These are phyloP conservation scores for Prasinococcaceae sp. DNA, from an alignment of 139 green algal genomes.

Conservation along the genomic window DNA sequence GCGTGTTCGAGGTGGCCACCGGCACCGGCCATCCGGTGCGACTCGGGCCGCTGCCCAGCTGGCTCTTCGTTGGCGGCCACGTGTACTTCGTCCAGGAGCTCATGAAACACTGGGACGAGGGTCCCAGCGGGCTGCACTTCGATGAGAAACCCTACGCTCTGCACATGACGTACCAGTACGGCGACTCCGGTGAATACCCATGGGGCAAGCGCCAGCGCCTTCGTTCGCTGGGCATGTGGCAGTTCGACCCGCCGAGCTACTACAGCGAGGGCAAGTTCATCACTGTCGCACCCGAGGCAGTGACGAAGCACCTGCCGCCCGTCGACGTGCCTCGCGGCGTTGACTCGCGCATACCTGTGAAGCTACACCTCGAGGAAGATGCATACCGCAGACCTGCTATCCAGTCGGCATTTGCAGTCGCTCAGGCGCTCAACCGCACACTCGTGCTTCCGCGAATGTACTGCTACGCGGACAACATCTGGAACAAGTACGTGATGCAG, in stretches of 20 bases:
- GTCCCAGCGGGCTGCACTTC: neutral
- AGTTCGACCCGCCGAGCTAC: neutral
- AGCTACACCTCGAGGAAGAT: constrained; percentile 7
- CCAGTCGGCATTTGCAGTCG: constrained; percentile 9
- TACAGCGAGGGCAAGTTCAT: constrained; percentile 7
- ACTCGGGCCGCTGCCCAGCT: constrained; percentile 11
- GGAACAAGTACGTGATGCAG: too few species aligned
- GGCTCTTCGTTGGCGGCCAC: constrained; percentile 15
- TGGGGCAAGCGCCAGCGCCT: constrained; percentile 17
- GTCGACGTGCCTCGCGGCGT: neutral
- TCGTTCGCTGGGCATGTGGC: constrained; percentile 7
- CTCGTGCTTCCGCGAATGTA: constrained; percentile 8
- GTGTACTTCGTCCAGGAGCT: constrained; percentile 20
- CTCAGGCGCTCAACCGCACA: constrained; percentile 1
- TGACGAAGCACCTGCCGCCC: neutral
- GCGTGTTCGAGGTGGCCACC: too few species aligned
- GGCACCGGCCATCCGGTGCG: too few species aligned
- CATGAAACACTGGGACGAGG: constrained; percentile 3
- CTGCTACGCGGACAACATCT: constrained; percentile 17
- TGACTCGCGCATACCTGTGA: neutral
- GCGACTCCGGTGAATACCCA: constrained; percentile 5
- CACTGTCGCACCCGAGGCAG: neutral
- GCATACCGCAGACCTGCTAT: constrained; percentile 1
- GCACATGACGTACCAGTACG: constrained; percentile 22
- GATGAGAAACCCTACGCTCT: constrained; percentile 9